These are phyloP conservation scores for Comarum palustre DNA, from an alignment of 306 rosid species.

Conservation along the genomic window DNA sequence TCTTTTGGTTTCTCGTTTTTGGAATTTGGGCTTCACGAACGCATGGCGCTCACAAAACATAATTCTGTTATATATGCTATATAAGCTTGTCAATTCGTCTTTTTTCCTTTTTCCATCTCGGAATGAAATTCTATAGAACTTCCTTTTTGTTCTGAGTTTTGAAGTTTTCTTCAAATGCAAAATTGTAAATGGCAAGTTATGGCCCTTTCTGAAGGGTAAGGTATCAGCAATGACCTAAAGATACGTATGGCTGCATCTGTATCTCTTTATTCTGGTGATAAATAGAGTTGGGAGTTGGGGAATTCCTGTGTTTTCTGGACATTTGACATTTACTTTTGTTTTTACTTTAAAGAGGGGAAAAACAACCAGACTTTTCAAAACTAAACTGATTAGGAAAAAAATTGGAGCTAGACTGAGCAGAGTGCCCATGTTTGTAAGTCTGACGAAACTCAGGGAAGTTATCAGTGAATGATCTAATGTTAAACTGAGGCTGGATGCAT, in stretches of 20 bases:
- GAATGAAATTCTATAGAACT: not conserved
- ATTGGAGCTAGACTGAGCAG: too few relatives aligned
- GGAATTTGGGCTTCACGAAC: conserved; percentile 98
- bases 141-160: not conserved
- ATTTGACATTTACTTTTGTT: too few relatives aligned
- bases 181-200: not conserved
- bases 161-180: not conserved
- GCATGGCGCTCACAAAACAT: conserved; percentile 66
- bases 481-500: too few relatives aligned
- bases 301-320: not conserved
- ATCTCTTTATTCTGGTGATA: not conserved
- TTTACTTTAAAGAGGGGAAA: not conserved
- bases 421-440: too few relatives aligned
- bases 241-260: not conserved
- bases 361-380: too few relatives aligned
- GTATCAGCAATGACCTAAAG: not conserved
- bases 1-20: conserved; percentile 97
- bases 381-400: too few relatives aligned
- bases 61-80: conserved; percentile 9
- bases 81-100: not conserved
- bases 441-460: too few relatives aligned
- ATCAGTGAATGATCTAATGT: too few relatives aligned
- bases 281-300: not conserved
- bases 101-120: not conserved
- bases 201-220: not conserved